A percentile compares a stretch with the other conserved stretches of the same genome.
Conservation (phyloP, 768 basidiomycete genomes). For the Chiua virens region DNA sequence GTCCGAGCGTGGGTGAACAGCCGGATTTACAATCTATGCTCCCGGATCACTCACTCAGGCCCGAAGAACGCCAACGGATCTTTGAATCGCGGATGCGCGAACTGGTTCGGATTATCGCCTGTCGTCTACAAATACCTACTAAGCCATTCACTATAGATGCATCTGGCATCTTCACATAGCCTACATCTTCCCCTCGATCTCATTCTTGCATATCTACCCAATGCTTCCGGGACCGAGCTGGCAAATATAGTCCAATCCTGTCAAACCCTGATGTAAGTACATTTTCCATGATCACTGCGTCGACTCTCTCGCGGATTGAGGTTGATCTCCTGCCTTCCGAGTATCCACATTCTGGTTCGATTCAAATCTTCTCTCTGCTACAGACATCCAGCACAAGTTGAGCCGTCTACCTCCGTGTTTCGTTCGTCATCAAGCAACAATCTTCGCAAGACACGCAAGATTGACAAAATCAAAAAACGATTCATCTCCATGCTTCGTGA, state of each 20-base stretch:
- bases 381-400: neutral
- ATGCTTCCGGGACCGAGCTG: too few relatives aligned
- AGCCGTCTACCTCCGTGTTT: neutral
- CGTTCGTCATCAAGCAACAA: neutral
- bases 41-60: neutral
- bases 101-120: neutral
- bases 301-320: too few relatives aligned
- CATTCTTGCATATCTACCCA: neutral
- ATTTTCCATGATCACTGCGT: too few relatives aligned
- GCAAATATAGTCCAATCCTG: neutral
- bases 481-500: neutral
- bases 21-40: neutral
- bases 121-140: neutral
- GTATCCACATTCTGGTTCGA: too few relatives aligned
- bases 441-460: neutral
- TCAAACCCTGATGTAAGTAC: neutral
- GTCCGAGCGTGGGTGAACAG: too few relatives aligned
- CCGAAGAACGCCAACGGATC: neutral
- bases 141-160: neutral
- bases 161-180: neutral
- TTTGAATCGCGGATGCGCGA: neutral
- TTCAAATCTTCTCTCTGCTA: neutral
- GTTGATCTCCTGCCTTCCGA: too few relatives aligned
- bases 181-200: neutral
- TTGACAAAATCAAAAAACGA: neutral